Percentiles rank a stretch among this genome's conserved stretches.
These are phyloP conservation scores for Verbascum thapsus DNA, from an alignment of 257 asterid species.

Conservation along the genomic window DNA sequence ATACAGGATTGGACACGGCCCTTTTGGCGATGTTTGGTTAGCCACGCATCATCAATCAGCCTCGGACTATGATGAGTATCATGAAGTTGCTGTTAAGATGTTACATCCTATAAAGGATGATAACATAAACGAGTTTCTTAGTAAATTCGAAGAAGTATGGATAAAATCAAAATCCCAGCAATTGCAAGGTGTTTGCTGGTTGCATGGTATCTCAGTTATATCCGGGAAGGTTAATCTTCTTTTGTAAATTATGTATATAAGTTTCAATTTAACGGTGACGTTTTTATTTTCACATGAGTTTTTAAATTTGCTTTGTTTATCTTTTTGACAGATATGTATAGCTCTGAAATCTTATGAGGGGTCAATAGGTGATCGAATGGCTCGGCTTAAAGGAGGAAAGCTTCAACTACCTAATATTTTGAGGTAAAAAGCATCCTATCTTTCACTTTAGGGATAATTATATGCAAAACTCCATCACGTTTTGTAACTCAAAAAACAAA, in stretches of 20 bases:
- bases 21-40: conserved; percentile 70
- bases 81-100: conserved; percentile 69
- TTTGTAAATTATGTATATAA: not conserved
- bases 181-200: conserved; percentile 57
- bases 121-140: conserved; percentile 35
- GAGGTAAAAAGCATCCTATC: conserved; percentile 39
- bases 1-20: conserved; percentile 67
- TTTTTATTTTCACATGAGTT: not conserved
- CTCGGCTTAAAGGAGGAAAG: conserved; percentile 54
- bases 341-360: conserved; percentile 59
- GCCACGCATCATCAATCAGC: conserved; percentile 67
- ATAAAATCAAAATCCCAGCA: conserved; percentile 37
- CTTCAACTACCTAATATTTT: conserved; percentile 55
- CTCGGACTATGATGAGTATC: conserved; percentile 56
- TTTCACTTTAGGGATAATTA: not conserved
- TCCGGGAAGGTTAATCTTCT: conserved; percentile 36
- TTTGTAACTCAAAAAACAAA: too few relatives aligned
- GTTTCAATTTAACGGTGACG: not conserved
- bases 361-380: conserved; percentile 61
- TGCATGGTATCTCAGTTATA: conserved; percentile 57
- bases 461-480: too few relatives aligned
- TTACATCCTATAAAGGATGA: conserved; percentile 51
- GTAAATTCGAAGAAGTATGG: conserved; percentile 49
- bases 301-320: conserved; percentile 12
- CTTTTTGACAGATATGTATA: conserved; percentile 52